Evolutionary conservation across 371 early-diverging fungal genomes (phyloP), one percentile per base, ranked within the genome.

Genomic region (Mucor circinelloides): DNA sequence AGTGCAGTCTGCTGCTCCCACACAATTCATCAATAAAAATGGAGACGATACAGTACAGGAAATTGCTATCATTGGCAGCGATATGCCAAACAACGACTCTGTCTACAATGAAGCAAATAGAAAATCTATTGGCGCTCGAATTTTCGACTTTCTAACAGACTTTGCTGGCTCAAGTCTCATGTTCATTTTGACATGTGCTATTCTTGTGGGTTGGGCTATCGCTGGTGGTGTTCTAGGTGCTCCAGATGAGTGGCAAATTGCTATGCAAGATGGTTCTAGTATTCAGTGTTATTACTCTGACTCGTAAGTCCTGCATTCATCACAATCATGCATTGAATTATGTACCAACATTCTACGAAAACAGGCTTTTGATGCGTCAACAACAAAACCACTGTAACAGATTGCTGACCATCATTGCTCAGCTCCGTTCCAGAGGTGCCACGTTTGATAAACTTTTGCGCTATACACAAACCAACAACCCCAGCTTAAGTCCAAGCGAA

Each of bases 271-370:
- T 52, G 70, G 48, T 30, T 54, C 64, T 30, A 63, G 69, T 32
- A 72, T 72, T 28, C 72, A 69, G 38, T 69, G 72, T 28, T 72
- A 72, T 32, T 58, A 65, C 6, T 69, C 61, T n/a, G 72, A 72
- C 54, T 64, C 32, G 56, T 56, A 56, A 56, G 56, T 56, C 0
- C 25, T 19, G 6, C 8, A 6, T 0, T 56, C 4, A 17, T 5
- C 23, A 10, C 17, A 13, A 17, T 17, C 8, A 31, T 30, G 31
- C 19, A 30, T 56, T 27, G 0, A 2, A 4, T 17, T 9, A 40
- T 12, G 13, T 13, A 17, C 25, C 27, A 15, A 54, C 6, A 3
- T 13, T 56, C 31, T n/a, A 32, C n/a, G 17, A 30, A 1, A 30
- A 0, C 6, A 56, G 56, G 58, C 72, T 72, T 59, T 60, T 72